phyloP scores from a whole-genome alignment of 495 filamentous ascomycete species.

The Cladorrhinum samala region DNA sequence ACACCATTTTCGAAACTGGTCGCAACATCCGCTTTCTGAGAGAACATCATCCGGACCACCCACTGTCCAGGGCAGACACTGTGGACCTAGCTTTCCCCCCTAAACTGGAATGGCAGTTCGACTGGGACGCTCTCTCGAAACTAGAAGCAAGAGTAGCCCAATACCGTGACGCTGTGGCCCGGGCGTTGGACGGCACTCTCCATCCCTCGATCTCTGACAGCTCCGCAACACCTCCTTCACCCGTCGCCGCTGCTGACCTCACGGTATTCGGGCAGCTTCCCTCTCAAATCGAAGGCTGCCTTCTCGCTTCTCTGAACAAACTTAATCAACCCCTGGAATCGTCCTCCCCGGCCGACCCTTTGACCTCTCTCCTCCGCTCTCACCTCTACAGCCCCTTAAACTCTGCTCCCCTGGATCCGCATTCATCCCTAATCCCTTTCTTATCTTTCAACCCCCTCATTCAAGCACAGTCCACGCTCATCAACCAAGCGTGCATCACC shows the following conservation, averaged over 20 bases:
- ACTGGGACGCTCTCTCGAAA: constrained; percentile 65
- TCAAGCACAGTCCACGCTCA: constrained; percentile 62
- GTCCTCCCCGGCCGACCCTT: constrained; percentile 15
- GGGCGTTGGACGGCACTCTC: constrained; percentile 26
- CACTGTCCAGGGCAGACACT: constrained; percentile 50
- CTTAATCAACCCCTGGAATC: background rate
- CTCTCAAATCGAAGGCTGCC: background rate
- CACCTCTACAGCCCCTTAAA: background rate
- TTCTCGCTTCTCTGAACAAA: background rate
- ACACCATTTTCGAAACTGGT: constrained; percentile 69
- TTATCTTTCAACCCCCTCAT: constrained; percentile 74
- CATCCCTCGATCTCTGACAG: no score
- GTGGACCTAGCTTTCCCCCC: constrained; percentile 46
- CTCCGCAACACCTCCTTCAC: constrained; percentile 19
- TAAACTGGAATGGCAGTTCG: constrained; percentile 63
- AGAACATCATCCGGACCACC: constrained; percentile 69
- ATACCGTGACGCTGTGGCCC: constrained; percentile 53
- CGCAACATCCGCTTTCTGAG: constrained; percentile 69
- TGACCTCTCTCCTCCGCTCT: background rate
- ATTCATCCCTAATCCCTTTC: constrained; percentile 61
- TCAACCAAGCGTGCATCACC: constrained; percentile 71
- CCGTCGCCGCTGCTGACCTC: constrained; percentile 6
- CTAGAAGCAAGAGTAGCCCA: constrained; percentile 54
- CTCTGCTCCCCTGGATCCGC: constrained; percentile 51
- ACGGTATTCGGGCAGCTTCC: background rate